These are phyloP conservation scores for Rehmannia glutinosa DNA, from an alignment of 257 asterid species.

Conservation along the genomic window DNA sequence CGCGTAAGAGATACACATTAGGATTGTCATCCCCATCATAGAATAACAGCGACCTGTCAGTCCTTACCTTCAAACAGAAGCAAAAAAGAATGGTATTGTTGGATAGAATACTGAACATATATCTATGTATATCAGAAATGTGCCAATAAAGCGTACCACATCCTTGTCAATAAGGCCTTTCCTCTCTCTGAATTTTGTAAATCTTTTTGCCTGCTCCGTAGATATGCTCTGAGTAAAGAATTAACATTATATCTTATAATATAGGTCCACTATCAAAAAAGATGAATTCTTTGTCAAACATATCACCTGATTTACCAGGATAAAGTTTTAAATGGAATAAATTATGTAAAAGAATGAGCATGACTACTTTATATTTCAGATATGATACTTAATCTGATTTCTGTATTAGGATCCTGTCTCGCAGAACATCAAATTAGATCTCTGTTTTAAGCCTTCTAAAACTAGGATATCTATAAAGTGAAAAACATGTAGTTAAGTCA, in stretches of 20 bases:
- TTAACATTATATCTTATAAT: conserved; percentile 1
- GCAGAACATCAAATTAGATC: conserved; percentile 3
- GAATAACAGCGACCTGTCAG: conserved; percentile 79
- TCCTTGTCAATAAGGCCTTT: conserved; percentile 96
- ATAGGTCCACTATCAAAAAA: conserved; percentile 14
- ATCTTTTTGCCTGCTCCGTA: conserved; percentile 74
- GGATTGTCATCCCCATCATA: conserved; percentile 98
- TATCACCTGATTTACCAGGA: background rate
- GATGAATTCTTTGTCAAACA: background rate
- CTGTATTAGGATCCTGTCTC: conserved; percentile 2
- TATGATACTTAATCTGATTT: conserved; percentile 8
- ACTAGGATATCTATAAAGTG: background rate
- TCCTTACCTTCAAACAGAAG: conserved; percentile 72
- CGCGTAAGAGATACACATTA: conserved; percentile 75
- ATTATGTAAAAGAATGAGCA: conserved; percentile 1
- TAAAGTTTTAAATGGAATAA: conserved; percentile 1
- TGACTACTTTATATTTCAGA: background rate
- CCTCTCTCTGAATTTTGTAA: conserved; percentile 96
- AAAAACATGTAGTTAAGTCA: background rate
- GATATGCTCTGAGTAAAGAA: conserved; percentile 67
- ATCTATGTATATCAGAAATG: background rate
- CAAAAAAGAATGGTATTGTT: background rate
- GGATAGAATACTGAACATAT: background rate
- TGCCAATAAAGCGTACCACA: conserved; percentile 59
- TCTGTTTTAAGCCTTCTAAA: conserved; percentile 5